Evolutionary conservation across 441 rosid species (phyloP).

Genomic region (Metrosideros polymorpha): DNA sequence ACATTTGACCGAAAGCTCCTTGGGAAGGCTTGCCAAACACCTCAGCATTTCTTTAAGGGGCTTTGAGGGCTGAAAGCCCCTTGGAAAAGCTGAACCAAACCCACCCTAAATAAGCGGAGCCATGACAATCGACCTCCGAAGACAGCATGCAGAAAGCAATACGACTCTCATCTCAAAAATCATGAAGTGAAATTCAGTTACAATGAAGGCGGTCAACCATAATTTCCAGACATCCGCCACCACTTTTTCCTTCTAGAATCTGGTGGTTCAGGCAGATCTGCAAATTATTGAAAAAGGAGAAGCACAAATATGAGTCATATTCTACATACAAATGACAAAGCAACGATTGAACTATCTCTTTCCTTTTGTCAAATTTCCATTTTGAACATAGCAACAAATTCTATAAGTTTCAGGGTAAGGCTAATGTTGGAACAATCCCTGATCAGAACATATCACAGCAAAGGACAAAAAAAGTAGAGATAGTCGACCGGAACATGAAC

Average conservation of each 20-base stretch:
- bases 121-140: neutral
- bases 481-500: neutral
- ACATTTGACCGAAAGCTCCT: too few relatives aligned
- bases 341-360: neutral
- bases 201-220: neutral
- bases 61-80: too few relatives aligned
- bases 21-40: too few relatives aligned
- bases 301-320: neutral
- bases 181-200: neutral
- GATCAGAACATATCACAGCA: neutral
- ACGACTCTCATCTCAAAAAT: neutral
- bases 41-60: too few relatives aligned
- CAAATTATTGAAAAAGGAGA: neutral
- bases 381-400: neutral
- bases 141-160: neutral
- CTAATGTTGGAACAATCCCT: neutral
- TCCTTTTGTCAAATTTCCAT: neutral
- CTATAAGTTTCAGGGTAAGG: neutral
- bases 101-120: neutral
- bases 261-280: constrained; percentile 19
- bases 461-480: neutral
- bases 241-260: constrained; percentile 24
- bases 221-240: constrained; percentile 33
- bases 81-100: too few relatives aligned
- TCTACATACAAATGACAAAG: neutral